phyloP scores from a whole-genome alignment of 2,329 filamentous ascomycete species.

The Sphaerostilbella broomeana region DNA sequence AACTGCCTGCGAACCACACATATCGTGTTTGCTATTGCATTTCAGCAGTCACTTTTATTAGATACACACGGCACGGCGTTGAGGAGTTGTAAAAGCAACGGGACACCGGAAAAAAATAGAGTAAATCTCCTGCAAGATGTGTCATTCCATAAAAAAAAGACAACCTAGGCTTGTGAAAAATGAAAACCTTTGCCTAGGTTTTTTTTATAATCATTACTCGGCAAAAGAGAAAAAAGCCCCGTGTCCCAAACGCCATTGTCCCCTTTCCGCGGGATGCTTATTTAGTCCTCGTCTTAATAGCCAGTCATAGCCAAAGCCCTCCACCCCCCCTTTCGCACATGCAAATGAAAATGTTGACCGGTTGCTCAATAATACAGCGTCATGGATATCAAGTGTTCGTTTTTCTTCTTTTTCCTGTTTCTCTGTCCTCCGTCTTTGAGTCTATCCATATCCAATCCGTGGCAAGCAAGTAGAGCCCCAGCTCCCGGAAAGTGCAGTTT shows the following conservation, averaged over 20 bases:
- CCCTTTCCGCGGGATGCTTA: conserved; percentile 16
- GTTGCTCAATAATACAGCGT: conserved; percentile 16
- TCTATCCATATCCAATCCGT: conserved; percentile 24
- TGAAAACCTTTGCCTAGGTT: background rate
- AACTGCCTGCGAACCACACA: too few relatives aligned
- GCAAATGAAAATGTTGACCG: conserved; percentile 9
- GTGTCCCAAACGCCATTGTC: too few relatives aligned
- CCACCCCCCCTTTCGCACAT: conserved; percentile 14
- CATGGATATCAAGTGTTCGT: conserved; percentile 8
- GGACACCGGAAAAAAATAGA: background rate
- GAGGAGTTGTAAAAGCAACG: background rate
- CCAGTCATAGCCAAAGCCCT: conserved; percentile 15
- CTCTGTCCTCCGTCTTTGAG: conserved; percentile 17
- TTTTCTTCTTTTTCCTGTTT: too few relatives aligned
- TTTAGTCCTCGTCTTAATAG: conserved; percentile 10
- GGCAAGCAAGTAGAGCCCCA: background rate
- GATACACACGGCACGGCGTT: conserved; percentile 5
- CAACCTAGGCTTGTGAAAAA: background rate
- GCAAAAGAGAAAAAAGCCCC: conserved; percentile 18
- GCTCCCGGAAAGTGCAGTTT: background rate
- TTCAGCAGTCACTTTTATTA: too few relatives aligned
- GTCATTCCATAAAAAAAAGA: background rate
- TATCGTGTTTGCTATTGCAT: too few relatives aligned
- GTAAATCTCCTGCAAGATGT: background rate
- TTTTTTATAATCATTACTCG: conserved; percentile 21